These are phyloP conservation scores for Mariannaea sp. DNA, from an alignment of 2,329 filamentous ascomycete species.

Conservation along the genomic window DNA sequence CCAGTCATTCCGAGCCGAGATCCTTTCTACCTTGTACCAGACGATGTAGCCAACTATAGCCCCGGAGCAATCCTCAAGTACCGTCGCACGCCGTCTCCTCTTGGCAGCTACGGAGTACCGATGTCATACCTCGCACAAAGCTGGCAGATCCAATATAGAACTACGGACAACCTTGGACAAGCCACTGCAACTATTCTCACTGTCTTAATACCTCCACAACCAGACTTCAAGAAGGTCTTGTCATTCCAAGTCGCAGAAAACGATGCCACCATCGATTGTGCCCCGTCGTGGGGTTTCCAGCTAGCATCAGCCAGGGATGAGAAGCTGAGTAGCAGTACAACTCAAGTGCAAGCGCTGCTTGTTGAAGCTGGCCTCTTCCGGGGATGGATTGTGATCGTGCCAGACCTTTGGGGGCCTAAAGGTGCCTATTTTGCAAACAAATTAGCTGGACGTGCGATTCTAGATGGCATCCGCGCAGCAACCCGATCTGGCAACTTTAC, in stretches of 20 bases:
- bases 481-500: conserved; percentile 37
- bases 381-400: conserved; percentile 54
- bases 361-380: conserved; percentile 40
- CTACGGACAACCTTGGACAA: conserved; percentile 43
- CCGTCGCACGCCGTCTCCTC: conserved; percentile 26
- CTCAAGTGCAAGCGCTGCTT: conserved; percentile 31
- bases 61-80: conserved; percentile 32
- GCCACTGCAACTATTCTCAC: conserved; percentile 47
- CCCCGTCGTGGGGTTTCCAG: conserved; percentile 37
- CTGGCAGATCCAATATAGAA: conserved; percentile 47
- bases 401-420: conserved; percentile 52
- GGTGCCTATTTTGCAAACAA: conserved; percentile 50
- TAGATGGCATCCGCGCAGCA: conserved; percentile 51
- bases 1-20: conserved; percentile 27
- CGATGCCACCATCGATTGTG: conserved; percentile 44
- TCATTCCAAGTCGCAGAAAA: conserved; percentile 51
- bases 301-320: conserved; percentile 30
- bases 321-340: conserved; percentile 44
- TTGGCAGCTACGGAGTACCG: conserved; percentile 26
- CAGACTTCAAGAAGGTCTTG: conserved; percentile 39
- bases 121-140: conserved; percentile 26
- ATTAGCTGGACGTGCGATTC: conserved; percentile 47
- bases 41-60: conserved; percentile 12
- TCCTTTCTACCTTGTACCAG: conserved; percentile 33
- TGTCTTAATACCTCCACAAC: conserved; percentile 44